Base-by-base conservation (phyloP, 805 yeast genomes). In the Saccharomyces jurei region DNA sequence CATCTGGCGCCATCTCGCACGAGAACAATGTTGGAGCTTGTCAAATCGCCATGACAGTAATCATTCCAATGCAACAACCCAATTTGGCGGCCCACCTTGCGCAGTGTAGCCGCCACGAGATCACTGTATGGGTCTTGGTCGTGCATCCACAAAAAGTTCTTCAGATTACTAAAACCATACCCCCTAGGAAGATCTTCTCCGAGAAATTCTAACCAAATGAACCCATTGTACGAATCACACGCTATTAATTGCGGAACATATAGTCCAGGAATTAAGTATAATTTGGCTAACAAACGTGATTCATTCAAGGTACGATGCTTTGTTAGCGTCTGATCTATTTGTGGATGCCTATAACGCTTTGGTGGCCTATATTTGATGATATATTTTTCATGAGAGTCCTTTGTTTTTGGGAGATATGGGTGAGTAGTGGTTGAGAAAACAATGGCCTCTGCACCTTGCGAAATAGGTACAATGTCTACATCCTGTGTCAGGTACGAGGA, bases 361-460 rank as follows among this genome's bases (percentile, higher is more conserved):
- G 84, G 80, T 1, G 99, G 97, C 59, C 99, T 78, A 68, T 79
- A 91, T 68, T 94, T 94, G 57, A 89, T 76, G 41, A 92, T 83
- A 67, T 76, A 86, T 53, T 73, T 68, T 3, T 63, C 52, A 1
- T 67, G 59, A 48, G 70, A 66, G 25, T 60, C 54, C 4, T 56
- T 57, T 1, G 51, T 28, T 10, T 56, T 51, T 8, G 82, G 77
- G 27, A 77, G 63, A 64, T 86, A 89, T 27, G 96, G 96, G 68
- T 89, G 96, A 2, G 66, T 65, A 1, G 68, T 56, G 0, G 92
- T 78, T 11, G 74, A 66, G 68, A 87, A 87, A 1, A 89, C 90
- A 10, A 89, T 76, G 0, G 96, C 96, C 67, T 89, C 97, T 1
- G 97, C 97, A 27, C 97, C 97, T 65, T 89, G 97, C 0, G 95